Percentiles rank a stretch among this genome's conserved stretches.
Conservation (phyloP, 2,329 filamentous ascomycete genomes). For the Pestalotiopsis sp. region DNA sequence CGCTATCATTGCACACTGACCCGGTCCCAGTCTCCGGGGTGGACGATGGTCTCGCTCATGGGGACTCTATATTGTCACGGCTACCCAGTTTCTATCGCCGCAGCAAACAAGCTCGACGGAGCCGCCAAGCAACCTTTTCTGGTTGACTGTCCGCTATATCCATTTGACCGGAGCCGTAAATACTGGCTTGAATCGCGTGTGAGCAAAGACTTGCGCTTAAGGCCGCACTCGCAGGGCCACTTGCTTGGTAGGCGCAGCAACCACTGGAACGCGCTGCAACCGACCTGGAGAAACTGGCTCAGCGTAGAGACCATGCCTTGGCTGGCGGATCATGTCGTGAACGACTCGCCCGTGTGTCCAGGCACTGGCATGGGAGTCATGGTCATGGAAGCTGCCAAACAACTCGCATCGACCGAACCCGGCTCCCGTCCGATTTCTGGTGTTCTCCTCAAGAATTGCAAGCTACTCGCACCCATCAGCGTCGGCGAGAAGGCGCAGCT, state of each 20-base stretch:
- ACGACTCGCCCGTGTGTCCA: constrained; percentile 32
- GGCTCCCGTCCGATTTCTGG: constrained; percentile 18
- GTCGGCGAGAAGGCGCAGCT: constrained; percentile 26
- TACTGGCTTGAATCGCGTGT: constrained; percentile 36
- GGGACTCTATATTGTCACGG: not conserved
- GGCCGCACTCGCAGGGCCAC: constrained; percentile 25
- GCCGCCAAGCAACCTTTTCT: constrained; percentile 10
- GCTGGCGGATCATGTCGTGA: constrained; percentile 47
- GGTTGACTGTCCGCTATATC: constrained; percentile 35
- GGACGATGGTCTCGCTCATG: not conserved
- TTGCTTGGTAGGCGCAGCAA: constrained; percentile 26
- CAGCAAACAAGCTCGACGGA: not conserved
- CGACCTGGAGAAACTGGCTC: constrained; percentile 48
- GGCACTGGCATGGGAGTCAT: constrained; percentile 38
- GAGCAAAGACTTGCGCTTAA: constrained; percentile 28
- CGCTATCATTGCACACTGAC: not conserved
- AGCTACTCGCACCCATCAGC: constrained; percentile 33
- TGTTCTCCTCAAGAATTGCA: constrained; percentile 30
- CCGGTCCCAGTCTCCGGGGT: no score
- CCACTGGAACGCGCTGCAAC: constrained; percentile 29
- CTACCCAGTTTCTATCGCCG: not conserved
- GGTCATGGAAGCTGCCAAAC: constrained; percentile 37
- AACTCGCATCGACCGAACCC: constrained; percentile 16
- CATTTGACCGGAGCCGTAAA: constrained; percentile 35
- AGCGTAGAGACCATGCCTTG: constrained; percentile 42